phyloP scores from a whole-genome alignment of 2,329 filamentous ascomycete species.

The Cercospora sp. region DNA sequence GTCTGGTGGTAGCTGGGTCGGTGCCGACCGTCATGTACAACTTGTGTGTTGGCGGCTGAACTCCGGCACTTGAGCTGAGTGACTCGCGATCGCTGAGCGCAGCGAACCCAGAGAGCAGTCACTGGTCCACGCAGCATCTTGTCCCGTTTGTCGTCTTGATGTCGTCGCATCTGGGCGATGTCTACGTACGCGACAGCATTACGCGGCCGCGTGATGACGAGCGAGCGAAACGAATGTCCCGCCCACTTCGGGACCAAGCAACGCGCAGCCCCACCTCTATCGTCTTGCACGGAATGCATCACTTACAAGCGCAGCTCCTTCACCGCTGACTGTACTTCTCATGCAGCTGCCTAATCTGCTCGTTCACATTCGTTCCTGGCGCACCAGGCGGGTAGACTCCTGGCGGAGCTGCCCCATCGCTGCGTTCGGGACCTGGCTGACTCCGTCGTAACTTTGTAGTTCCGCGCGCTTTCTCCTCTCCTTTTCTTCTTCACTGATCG shows the following conservation, averaged over 20 bases:
- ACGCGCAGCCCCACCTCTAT: neutral
- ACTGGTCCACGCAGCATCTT: neutral
- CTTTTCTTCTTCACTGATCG: conserved; percentile 61
- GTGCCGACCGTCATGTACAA: neutral
- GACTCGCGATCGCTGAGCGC: neutral
- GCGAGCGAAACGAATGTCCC: neutral
- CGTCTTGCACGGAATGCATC: neutral
- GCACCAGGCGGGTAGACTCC: conserved; percentile 43
- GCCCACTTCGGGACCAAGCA: neutral
- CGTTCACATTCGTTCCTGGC: conserved; percentile 56
- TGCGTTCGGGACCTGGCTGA: conserved; percentile 29
- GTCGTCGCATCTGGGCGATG: neutral
- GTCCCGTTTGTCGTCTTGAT: neutral
- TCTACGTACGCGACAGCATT: neutral
- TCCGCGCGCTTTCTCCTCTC: conserved; percentile 69
- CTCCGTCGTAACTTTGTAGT: conserved; percentile 63
- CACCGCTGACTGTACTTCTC: conserved; percentile 33
- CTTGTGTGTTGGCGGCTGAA: neutral
- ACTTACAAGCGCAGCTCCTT: neutral
- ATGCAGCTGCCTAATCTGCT: conserved; percentile 40
- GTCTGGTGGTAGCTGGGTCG: neutral
- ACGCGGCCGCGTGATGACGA: neutral
- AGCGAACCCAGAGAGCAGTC: neutral
- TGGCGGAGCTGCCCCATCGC: conserved; percentile 49
- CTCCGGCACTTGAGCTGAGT: neutral